These are phyloP conservation scores for Quercus cerris DNA, from an alignment of 306 rosid genomes.

Conservation along the genomic window DNA sequence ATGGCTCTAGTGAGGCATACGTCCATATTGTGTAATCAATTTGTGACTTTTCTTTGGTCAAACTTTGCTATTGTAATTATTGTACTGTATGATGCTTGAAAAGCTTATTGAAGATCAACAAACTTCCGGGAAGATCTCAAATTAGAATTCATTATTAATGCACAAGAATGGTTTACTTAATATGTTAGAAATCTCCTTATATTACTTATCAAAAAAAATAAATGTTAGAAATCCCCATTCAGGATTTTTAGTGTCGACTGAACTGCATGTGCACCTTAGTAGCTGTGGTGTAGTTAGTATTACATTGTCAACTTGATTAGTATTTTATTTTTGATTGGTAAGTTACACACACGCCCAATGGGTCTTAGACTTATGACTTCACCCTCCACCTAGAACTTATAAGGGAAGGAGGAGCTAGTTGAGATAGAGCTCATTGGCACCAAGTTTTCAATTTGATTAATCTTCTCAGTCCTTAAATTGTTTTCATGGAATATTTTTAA, in stretches of 20 bases:
- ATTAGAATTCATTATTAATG: neutral
- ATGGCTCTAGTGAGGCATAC: too few relatives aligned
- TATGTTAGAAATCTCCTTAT: neutral
- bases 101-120: neutral
- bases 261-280: conserved; percentile 7
- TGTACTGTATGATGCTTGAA: neutral
- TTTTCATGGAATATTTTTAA: conserved; percentile 4
- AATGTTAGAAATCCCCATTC: neutral
- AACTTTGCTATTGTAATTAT: neutral
- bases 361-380: too few relatives aligned
- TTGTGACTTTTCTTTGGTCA: neutral
- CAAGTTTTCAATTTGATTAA: too few relatives aligned
- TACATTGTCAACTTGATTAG: neutral
- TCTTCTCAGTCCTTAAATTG: too few relatives aligned
- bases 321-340: neutral
- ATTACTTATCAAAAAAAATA: too few relatives aligned
- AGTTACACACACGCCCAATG: too few relatives aligned
- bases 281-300: neutral
- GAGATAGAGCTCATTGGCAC: too few relatives aligned
- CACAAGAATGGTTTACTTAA: neutral
- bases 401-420: too few relatives aligned
- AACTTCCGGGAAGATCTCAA: neutral
- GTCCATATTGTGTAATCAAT: too few relatives aligned
- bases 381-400: too few relatives aligned
- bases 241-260: neutral